phyloP scores from a whole-genome alignment of 495 filamentous ascomycete genomes.

The Beverwykella pulmonaria region DNA sequence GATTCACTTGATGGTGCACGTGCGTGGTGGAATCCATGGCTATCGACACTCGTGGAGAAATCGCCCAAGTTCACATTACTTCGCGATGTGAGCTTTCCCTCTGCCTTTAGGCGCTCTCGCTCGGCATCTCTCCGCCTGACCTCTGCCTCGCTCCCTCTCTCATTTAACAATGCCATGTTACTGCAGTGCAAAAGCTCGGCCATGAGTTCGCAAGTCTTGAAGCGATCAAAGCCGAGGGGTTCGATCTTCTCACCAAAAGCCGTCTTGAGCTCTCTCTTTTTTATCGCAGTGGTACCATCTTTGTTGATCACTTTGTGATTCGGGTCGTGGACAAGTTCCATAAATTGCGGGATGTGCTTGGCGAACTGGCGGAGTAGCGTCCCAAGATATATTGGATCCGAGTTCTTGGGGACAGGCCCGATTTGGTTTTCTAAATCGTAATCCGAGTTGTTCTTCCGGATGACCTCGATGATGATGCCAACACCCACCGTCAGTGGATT shows the following conservation, averaged over 20 bases:
- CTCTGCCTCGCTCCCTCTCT: conserved; percentile 85
- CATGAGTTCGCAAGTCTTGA: conserved; percentile 99
- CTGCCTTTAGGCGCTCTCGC: conserved; percentile 72
- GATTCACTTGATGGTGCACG: conserved; percentile 49
- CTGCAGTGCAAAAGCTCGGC: conserved; percentile 96
- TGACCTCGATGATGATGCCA: conserved; percentile 97
- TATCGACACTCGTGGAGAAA: conserved; percentile 51
- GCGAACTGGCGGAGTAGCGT: conserved; percentile 90
- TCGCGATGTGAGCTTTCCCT: conserved; percentile 61
- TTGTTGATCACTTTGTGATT: conserved; percentile 63
- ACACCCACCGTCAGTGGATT: conserved; percentile 96
- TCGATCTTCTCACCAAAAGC: conserved; percentile 92
- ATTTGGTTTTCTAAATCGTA: conserved; percentile 89
- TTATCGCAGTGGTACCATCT: conserved; percentile 61
- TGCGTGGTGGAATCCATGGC: conserved; percentile 51
- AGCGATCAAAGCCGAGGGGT: conserved; percentile 93
- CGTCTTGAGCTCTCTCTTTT: conserved; percentile 68
- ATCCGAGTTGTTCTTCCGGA: conserved; percentile 98
- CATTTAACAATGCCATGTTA: conserved; percentile 97
- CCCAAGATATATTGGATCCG: conserved; percentile 96
- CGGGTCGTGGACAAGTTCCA: conserved; percentile 77
- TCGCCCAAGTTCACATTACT: conserved; percentile 46
- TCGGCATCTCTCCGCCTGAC: conserved; percentile 80
- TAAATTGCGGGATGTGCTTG: conserved; percentile 89
- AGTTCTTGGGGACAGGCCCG: conserved; percentile 74